phyloP scores from a whole-genome alignment of 2,329 filamentous ascomycete species.

The Domatiomyces catenatus region DNA sequence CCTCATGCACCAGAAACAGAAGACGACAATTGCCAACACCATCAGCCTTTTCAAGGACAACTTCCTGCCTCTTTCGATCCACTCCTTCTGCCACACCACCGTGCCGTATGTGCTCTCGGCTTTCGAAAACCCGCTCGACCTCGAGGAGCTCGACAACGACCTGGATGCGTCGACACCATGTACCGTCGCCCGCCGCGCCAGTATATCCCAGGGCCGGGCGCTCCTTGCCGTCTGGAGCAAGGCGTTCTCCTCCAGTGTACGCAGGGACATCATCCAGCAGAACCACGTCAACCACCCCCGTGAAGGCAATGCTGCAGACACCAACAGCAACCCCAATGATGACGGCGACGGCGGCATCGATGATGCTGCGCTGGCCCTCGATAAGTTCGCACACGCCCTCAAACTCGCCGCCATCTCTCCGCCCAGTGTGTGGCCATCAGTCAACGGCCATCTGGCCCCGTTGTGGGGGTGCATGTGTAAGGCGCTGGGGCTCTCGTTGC shows the following conservation, averaged over 20 bases:
- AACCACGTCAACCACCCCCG: too few species aligned
- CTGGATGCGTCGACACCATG: constrained; percentile 49
- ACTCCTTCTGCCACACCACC: constrained; percentile 42
- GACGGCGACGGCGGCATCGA: constrained; percentile 2
- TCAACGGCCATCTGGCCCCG: constrained; percentile 43
- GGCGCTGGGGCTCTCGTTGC: constrained; percentile 36
- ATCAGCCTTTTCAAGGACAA: constrained; percentile 32
- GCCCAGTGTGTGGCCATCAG: constrained; percentile 21
- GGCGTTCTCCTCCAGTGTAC: constrained; percentile 11
- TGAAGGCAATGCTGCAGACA: too few species aligned
- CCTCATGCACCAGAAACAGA: constrained; percentile 39
- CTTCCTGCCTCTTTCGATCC: constrained; percentile 42
- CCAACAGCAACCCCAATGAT: background rate
- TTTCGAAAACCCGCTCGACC: constrained; percentile 33
- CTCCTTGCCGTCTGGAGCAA: constrained; percentile 45
- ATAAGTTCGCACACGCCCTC: constrained; percentile 25
- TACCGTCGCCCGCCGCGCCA: constrained; percentile 46
- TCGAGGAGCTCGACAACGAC: constrained; percentile 44
- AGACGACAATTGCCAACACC: constrained; percentile 8
- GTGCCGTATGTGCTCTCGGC: constrained; percentile 45
- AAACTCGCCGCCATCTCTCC: constrained; percentile 21
- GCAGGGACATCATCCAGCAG: background rate
- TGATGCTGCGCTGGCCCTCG: constrained; percentile 21
- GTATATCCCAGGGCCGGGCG: constrained; percentile 44
- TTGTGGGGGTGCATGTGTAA: constrained; percentile 43